phyloP scores from a whole-genome alignment of 441 rosid genomes.

The Kokia cookei region DNA sequence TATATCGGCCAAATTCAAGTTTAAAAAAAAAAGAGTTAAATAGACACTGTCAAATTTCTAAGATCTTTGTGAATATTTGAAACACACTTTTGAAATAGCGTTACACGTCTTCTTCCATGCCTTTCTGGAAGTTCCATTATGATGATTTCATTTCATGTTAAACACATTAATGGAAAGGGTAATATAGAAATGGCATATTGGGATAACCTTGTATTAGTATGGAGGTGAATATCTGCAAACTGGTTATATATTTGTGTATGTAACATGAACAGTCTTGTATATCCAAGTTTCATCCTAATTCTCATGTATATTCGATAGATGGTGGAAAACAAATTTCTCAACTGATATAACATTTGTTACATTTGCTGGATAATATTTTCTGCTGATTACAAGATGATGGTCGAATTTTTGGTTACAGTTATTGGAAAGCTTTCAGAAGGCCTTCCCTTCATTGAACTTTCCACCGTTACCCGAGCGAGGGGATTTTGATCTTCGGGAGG shows the following conservation, averaged over 20 bases:
- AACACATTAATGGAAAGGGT: background rate
- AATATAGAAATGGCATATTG: background rate
- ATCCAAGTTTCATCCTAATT: background rate
- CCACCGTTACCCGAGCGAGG: constrained; percentile 92
- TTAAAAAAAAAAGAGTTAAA: background rate
- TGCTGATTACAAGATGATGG: constrained; percentile 1
- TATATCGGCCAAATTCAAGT: background rate
- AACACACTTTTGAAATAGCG: background rate
- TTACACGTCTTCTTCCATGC: background rate
- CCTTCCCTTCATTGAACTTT: constrained; percentile 68
- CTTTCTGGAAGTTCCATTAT: background rate
- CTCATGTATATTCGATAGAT: background rate
- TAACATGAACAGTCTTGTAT: background rate
- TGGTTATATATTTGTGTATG: background rate
- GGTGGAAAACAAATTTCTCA: background rate
- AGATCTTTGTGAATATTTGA: background rate
- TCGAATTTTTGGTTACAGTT: constrained; percentile 49
- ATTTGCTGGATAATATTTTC: background rate
- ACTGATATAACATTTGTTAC: background rate
- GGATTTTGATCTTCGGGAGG: constrained; percentile 84
- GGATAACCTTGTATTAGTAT: background rate
- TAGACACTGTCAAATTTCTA: background rate
- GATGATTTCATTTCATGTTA: background rate
- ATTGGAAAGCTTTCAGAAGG: constrained; percentile 71
- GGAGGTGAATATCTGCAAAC: background rate